Evolutionary conservation across 1,284 basidiomycete species (phyloP).

Genomic region (Nidula niveotomentosa): DNA sequence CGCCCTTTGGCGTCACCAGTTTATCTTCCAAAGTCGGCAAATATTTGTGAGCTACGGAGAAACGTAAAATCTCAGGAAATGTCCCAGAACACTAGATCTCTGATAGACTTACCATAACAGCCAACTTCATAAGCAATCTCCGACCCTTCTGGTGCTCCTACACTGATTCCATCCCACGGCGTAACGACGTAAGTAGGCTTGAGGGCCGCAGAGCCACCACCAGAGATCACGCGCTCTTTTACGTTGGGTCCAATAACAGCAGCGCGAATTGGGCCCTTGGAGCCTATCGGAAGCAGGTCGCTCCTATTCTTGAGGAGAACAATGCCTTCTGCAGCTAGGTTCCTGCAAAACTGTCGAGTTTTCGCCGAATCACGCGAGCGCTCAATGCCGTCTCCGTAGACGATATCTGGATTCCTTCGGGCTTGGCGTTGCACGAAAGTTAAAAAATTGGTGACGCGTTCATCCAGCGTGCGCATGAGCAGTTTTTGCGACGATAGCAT

Average conservation of each 20-base stretch:
- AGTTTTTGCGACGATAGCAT: constrained; percentile 60
- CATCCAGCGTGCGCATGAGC: constrained; percentile 48
- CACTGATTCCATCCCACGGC: constrained; percentile 58
- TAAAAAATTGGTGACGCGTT: constrained; percentile 53
- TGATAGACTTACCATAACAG: constrained; percentile 60
- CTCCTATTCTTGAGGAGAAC: constrained; percentile 72
- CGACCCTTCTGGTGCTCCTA: constrained; percentile 42
- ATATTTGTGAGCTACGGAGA: constrained; percentile 59
- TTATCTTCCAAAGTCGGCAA: constrained; percentile 58
- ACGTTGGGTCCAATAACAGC: constrained; percentile 78
- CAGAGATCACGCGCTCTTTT: constrained; percentile 61
- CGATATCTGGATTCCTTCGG: constrained; percentile 53
- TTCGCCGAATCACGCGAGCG: constrained; percentile 57
- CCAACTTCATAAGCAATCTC: constrained; percentile 54
- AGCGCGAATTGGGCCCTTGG: constrained; percentile 61
- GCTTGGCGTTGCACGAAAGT: constrained; percentile 62
- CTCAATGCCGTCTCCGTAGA: constrained; percentile 66
- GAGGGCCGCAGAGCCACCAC: constrained; percentile 75
- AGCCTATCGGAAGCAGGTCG: constrained; percentile 44
- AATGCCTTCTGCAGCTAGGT: constrained; percentile 61
- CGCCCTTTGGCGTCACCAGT: constrained; percentile 45
- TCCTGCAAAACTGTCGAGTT: constrained; percentile 52
- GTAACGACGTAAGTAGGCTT: constrained; percentile 70
- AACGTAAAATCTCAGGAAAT: too few relatives aligned
- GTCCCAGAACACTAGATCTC: too few relatives aligned